Percentiles rank a stretch among this genome's conserved stretches.
phyloP scores from a whole-genome alignment of 495 filamentous ascomycete genomes.

The Aspergillus incahuasiensis region DNA sequence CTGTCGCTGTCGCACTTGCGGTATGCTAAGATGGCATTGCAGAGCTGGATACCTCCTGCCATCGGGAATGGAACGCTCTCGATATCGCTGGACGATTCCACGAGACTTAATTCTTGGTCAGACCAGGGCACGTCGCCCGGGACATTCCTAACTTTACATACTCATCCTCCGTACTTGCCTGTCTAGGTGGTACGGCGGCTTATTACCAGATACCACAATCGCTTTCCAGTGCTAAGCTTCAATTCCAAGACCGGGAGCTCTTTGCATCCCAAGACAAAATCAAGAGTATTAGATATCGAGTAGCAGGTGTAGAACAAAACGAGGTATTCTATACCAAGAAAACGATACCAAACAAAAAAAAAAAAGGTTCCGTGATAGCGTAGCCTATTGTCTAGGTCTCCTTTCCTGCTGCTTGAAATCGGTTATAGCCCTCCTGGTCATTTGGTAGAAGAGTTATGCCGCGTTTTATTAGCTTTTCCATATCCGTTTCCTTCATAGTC shows the following conservation, averaged over 20 bases:
- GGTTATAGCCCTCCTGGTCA: neutral
- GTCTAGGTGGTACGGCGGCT: neutral
- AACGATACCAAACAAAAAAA: neutral
- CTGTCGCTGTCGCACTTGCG: neutral
- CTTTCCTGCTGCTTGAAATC: too few relatives aligned
- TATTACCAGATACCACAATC: neutral
- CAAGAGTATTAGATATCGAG: neutral
- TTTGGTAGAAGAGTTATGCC: neutral
- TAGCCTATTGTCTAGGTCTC: neutral
- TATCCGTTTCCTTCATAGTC: conserved; percentile 14
- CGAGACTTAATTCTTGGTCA: neutral
- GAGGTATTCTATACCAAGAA: neutral
- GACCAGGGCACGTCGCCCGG: neutral
- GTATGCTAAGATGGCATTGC: neutral
- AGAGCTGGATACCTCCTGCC: neutral
- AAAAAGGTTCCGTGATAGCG: neutral
- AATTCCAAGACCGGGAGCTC: neutral
- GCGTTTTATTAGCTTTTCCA: neutral
- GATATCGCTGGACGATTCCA: conserved; percentile 4
- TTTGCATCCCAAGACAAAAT: neutral
- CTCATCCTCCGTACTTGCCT: neutral
- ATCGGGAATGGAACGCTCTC: neutral
- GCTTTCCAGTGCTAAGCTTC: neutral
- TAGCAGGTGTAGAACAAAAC: neutral
- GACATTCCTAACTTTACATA: neutral